Conservation (phyloP, 768 basidiomycete genomes). For the Cantharellus anzutake region DNA sequence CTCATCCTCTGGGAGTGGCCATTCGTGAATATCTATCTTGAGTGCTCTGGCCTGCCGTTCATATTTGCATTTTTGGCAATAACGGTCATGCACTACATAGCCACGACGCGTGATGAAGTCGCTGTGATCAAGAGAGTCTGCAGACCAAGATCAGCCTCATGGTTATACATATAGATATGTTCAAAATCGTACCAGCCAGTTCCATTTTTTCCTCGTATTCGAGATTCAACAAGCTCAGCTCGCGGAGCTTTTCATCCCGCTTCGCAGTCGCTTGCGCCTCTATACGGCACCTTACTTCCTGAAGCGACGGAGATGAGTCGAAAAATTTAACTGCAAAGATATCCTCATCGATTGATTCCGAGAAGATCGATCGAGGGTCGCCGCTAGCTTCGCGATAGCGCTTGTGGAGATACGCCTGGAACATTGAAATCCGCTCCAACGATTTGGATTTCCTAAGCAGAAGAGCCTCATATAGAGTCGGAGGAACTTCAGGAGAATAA, state of each 20-base stretch:
- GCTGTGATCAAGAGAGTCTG: background rate
- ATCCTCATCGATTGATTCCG: background rate
- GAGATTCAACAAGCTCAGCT: background rate
- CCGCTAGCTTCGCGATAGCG: background rate
- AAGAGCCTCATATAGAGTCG: conserved; percentile 21
- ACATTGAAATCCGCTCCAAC: background rate
- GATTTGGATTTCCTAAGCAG: conserved; percentile 10
- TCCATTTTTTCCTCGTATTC: background rate
- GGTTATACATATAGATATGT: background rate
- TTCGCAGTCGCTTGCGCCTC: background rate
- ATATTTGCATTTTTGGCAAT: background rate
- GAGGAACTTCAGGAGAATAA: conserved; percentile 29
- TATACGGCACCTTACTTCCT: background rate
- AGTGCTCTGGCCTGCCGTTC: background rate
- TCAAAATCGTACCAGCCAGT: background rate
- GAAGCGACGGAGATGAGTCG: conserved; percentile 7
- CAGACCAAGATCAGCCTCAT: background rate
- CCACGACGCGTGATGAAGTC: background rate
- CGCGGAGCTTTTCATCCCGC: background rate
- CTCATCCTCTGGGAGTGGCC: conserved; percentile 1
- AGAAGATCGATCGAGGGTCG: background rate
- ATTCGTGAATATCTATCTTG: conserved; percentile 3
- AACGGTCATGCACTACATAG: conserved; percentile 2
- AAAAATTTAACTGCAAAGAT: conserved; percentile 19
- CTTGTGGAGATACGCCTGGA: background rate